A percentile compares a stretch with the other conserved stretches of the same genome.
These are phyloP conservation scores for Gossypium arboreum DNA, from an alignment of 345 rosid species.

Conservation along the genomic window DNA sequence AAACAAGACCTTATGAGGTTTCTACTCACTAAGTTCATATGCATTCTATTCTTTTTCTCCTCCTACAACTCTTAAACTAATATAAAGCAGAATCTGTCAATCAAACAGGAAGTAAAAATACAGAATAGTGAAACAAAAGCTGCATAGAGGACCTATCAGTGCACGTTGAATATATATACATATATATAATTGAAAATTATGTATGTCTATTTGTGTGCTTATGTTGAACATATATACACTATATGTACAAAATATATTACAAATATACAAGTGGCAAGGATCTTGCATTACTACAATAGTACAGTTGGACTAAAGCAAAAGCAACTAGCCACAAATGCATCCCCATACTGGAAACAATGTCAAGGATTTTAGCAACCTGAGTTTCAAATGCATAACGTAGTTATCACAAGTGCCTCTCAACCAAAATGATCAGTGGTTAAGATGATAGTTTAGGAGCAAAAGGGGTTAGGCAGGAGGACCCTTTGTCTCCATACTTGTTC, in stretches of 20 bases:
- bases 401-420: too few relatives aligned
- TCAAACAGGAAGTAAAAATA: neutral
- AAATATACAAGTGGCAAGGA: neutral
- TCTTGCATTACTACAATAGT: neutral
- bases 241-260: neutral
- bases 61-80: neutral
- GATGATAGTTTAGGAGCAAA: too few relatives aligned
- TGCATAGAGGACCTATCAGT: neutral
- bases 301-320: neutral
- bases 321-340: too few relatives aligned
- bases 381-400: too few relatives aligned
- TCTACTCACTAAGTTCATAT: neutral
- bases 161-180: neutral
- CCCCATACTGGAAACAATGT: too few relatives aligned
- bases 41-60: too few relatives aligned
- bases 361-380: too few relatives aligned
- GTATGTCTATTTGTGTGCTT: neutral
- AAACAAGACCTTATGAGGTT: neutral
- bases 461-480: too few relatives aligned
- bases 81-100: neutral
- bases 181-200: neutral
- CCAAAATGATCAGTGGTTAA: too few relatives aligned
- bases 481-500: too few relatives aligned
- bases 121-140: neutral
- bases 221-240: neutral